A percentile compares a stretch with the other conserved stretches of the same genome.
These are phyloP conservation scores for Trapa bicornis DNA, from an alignment of 345 rosid species.

Conservation along the genomic window DNA sequence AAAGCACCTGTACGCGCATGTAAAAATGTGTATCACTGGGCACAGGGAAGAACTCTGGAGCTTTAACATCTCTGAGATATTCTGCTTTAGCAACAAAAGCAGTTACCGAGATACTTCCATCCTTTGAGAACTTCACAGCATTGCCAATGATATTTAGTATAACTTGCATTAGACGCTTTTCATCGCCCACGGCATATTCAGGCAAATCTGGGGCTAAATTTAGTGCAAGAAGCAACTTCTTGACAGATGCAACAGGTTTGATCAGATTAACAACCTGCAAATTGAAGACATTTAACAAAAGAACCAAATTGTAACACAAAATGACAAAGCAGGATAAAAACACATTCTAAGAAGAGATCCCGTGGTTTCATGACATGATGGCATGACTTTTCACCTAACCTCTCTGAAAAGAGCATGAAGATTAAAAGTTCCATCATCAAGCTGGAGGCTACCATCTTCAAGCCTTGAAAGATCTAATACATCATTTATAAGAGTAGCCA, in stretches of 20 bases:
- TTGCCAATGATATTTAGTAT: constrained; percentile 81
- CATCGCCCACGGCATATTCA: constrained; percentile 74
- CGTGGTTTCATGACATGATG: background rate
- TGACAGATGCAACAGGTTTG: constrained; percentile 83
- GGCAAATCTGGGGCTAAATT: constrained; percentile 86
- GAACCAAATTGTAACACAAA: background rate
- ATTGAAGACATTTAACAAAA: constrained; percentile 10
- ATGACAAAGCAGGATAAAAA: background rate
- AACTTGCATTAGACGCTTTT: constrained; percentile 82
- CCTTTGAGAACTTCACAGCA: constrained; percentile 93
- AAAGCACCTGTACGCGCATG: constrained; percentile 73
- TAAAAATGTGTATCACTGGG: constrained; percentile 68
- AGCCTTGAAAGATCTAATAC: constrained; percentile 95
- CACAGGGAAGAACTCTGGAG: constrained; percentile 53
- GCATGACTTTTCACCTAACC: constrained; percentile 25
- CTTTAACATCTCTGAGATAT: constrained; percentile 40
- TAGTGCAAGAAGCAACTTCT: constrained; percentile 54
- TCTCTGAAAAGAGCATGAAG: constrained; percentile 62
- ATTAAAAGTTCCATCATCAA: constrained; percentile 60
- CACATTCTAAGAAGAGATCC: background rate
- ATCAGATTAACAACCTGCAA: constrained; percentile 74
- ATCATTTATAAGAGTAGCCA: constrained; percentile 85
- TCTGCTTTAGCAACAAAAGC: constrained; percentile 72
- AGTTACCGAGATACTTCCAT: constrained; percentile 57
- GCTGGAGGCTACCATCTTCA: constrained; percentile 97